phyloP scores from a whole-genome alignment of 148 eudicot species.

The Selenicereus undatus region DNA sequence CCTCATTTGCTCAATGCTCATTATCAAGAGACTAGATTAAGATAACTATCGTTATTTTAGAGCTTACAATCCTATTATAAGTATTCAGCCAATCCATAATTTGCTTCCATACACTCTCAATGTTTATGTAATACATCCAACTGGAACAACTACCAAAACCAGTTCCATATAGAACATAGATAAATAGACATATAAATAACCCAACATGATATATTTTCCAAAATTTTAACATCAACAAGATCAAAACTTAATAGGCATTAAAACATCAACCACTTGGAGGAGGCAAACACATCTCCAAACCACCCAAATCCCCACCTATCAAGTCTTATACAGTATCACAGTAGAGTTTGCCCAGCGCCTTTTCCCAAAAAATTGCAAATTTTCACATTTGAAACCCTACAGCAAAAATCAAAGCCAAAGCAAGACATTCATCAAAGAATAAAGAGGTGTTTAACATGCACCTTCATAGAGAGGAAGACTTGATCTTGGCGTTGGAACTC shows the following conservation, averaged over 20 bases:
- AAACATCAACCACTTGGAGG: background rate
- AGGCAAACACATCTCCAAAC: background rate
- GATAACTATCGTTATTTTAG: background rate
- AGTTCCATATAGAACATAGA: background rate
- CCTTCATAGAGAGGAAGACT: constrained; percentile 77
- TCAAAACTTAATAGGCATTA: background rate
- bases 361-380: background rate
- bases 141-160: background rate
- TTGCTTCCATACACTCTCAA: background rate
- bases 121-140: background rate
- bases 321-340: background rate
- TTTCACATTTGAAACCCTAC: background rate
- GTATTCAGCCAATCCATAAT: background rate
- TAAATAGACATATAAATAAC: background rate
- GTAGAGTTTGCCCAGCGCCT: too few relatives aligned
- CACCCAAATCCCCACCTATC: constrained; percentile 1
- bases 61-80: background rate
- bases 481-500: constrained; percentile 93
- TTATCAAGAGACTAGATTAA: too few relatives aligned
- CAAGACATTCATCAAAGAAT: background rate
- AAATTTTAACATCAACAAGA: background rate
- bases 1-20: too few relatives aligned
- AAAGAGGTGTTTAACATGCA: background rate
- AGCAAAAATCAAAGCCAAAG: background rate
- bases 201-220: background rate